phyloP scores from a whole-genome alignment of 2,329 filamentous ascomycete genomes.

The Coleophoma cylindrospora region DNA sequence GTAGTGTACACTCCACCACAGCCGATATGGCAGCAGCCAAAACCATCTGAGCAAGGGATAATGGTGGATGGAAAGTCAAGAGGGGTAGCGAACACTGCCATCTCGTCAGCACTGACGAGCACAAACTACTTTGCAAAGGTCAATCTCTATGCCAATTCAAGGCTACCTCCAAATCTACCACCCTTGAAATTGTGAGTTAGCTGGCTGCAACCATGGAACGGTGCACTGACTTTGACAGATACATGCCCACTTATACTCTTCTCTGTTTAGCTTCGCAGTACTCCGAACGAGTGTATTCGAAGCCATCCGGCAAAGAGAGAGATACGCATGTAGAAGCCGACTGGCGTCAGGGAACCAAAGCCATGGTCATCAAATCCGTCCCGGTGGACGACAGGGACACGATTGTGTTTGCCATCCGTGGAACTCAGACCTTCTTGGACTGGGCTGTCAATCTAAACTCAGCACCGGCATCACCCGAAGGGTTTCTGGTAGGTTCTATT shows the following conservation, averaged over 20 bases:
- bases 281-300: constrained; percentile 68
- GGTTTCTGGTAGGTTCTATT: constrained; percentile 52
- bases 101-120: constrained; percentile 34
- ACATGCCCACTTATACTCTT: constrained; percentile 71
- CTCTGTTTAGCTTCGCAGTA: constrained; percentile 76
- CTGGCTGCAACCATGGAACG: neutral
- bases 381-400: constrained; percentile 73
- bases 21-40: constrained; percentile 13
- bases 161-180: constrained; percentile 61
- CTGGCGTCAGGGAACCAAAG: constrained; percentile 71
- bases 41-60: constrained; percentile 7
- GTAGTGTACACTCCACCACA: constrained; percentile 16
- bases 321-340: constrained; percentile 68
- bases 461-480: constrained; percentile 57
- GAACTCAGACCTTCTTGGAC: constrained; percentile 75
- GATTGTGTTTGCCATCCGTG: constrained; percentile 80
- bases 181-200: constrained; percentile 58
- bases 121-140: constrained; percentile 70
- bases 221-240: constrained; percentile 36
- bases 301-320: constrained; percentile 55
- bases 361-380: constrained; percentile 79
- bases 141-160: constrained; percentile 73
- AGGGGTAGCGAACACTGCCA: constrained; percentile 28
- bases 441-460: constrained; percentile 80
- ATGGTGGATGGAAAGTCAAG: constrained; percentile 24